These are phyloP conservation scores for Cystobasidiopsis lactophilus DNA, from an alignment of 768 basidiomycete species.

Conservation along the genomic window DNA sequence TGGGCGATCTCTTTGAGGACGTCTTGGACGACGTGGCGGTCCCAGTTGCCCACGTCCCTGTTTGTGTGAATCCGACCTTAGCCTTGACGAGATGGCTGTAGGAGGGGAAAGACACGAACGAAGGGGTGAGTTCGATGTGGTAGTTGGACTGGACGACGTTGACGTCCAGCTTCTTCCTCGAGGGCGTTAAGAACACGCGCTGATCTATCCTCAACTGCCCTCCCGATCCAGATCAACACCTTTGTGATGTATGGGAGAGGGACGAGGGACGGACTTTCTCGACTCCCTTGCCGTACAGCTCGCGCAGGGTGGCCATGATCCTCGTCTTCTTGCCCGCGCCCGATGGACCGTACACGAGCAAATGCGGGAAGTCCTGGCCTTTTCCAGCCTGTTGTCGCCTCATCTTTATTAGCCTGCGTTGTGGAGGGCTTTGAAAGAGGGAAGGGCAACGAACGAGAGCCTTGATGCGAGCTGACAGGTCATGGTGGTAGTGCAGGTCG, in stretches of 20 bases:
- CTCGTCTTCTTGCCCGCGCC: conserved; percentile 97
- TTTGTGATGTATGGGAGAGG: no score
- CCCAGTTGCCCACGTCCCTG: conserved; percentile 90
- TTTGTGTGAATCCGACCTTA: background rate
- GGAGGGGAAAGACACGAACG: conserved; percentile 31
- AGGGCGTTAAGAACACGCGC: conserved; percentile 79
- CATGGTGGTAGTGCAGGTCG: conserved; percentile 66
- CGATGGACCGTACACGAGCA: conserved; percentile 90
- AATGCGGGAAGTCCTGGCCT: conserved; percentile 57
- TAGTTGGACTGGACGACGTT: conserved; percentile 95
- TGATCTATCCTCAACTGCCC: conserved; percentile 87
- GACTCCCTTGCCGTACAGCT: conserved; percentile 73
- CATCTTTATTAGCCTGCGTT: background rate
- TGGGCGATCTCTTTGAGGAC: conserved; percentile 95
- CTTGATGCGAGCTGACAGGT: conserved; percentile 53
- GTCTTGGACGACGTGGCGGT: conserved; percentile 86
- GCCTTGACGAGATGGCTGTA: background rate
- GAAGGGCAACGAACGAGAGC: no score
- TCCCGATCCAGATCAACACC: background rate
- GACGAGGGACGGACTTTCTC: conserved; percentile 44
- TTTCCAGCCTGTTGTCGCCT: background rate
- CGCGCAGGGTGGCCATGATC: conserved; percentile 65
- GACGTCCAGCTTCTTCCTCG: conserved; percentile 79
- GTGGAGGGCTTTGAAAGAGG: background rate
- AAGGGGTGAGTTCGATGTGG: conserved; percentile 92